A percentile compares a stretch with the other conserved stretches of the same genome.
Evolutionary conservation across 257 asterid genomes (phyloP).

Genomic region (Forsythia suspensa): DNA sequence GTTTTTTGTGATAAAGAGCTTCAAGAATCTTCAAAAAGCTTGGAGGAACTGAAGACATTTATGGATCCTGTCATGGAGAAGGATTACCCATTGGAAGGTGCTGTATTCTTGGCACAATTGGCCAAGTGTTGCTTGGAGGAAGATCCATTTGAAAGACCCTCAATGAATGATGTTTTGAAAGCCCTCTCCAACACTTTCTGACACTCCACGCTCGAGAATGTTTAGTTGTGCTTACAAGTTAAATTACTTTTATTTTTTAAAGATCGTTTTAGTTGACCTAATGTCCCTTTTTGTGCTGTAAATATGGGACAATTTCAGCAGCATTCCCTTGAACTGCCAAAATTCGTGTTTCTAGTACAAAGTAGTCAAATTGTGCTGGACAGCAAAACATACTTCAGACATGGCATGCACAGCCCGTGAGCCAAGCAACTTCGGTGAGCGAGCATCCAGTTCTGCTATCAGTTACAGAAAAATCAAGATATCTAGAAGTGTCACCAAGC

Average conservation of each 20-base stretch:
- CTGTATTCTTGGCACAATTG: conserved; percentile 20
- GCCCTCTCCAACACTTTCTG: not conserved
- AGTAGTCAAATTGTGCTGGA: too few relatives aligned
- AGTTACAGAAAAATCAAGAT: not conserved
- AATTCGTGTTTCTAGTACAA: too few relatives aligned
- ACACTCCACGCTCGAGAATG: not conserved
- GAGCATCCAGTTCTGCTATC: not conserved
- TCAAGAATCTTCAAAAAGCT: not conserved
- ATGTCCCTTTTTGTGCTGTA: too few relatives aligned
- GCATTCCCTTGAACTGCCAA: too few relatives aligned
- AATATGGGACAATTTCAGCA: too few relatives aligned
- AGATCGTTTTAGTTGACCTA: too few relatives aligned
- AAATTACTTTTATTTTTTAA: too few relatives aligned
- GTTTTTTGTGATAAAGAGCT: not conserved
- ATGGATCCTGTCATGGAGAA: conserved; percentile 13
- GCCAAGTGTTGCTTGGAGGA: conserved; percentile 31
- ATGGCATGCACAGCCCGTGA: too few relatives aligned
- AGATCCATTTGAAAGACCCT: conserved; percentile 18
- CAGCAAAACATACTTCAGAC: too few relatives aligned
- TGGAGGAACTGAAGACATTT: not conserved
- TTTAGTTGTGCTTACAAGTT: not conserved
- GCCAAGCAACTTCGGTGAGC: not conserved
- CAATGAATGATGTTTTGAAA: not conserved
- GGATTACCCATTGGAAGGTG: conserved; percentile 17
- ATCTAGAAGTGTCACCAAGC: not conserved